A percentile compares a stretch with the other conserved stretches of the same genome.
phyloP scores from a whole-genome alignment of 768 basidiomycete species.

The Pleurotus tuoliensis region DNA sequence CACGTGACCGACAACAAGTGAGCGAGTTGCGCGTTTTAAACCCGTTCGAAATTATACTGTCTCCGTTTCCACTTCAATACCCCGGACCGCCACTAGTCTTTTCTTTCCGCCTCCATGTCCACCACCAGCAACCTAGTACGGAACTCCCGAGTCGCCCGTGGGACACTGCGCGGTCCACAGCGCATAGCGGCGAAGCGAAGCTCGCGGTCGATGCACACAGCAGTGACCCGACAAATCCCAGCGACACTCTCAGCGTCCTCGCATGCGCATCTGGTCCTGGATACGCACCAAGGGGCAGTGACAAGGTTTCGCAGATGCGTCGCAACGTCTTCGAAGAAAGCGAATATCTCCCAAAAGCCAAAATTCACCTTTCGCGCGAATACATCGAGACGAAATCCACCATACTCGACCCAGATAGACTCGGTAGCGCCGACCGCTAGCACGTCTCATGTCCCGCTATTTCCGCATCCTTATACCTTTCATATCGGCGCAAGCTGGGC shows the following conservation, averaged over 20 bases:
- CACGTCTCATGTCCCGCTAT: neutral
- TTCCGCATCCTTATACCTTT: slow-evolving; percentile 56
- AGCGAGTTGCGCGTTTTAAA: slow-evolving; percentile 4
- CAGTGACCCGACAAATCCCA: neutral
- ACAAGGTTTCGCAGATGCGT: neutral
- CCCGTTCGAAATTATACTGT: neutral
- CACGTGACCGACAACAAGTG: too few species aligned
- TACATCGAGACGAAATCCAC: neutral
- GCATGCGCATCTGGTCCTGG: neutral
- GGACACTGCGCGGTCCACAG: neutral
- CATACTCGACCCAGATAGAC: neutral
- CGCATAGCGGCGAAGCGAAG: neutral
- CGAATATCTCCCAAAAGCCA: neutral
- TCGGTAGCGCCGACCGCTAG: neutral
- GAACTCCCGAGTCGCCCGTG: neutral
- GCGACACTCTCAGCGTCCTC: neutral
- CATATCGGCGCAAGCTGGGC: slow-evolving; percentile 78
- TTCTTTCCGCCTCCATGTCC: neutral
- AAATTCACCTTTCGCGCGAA: neutral
- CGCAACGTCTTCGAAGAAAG: slow-evolving; percentile 1
- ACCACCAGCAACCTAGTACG: neutral
- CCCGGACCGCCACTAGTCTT: neutral
- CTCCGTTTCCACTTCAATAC: neutral
- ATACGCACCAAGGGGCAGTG: neutral
- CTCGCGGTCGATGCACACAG: neutral